phyloP scores from a whole-genome alignment of 495 filamentous ascomycete species.

The Hypoxylon perforatum region DNA sequence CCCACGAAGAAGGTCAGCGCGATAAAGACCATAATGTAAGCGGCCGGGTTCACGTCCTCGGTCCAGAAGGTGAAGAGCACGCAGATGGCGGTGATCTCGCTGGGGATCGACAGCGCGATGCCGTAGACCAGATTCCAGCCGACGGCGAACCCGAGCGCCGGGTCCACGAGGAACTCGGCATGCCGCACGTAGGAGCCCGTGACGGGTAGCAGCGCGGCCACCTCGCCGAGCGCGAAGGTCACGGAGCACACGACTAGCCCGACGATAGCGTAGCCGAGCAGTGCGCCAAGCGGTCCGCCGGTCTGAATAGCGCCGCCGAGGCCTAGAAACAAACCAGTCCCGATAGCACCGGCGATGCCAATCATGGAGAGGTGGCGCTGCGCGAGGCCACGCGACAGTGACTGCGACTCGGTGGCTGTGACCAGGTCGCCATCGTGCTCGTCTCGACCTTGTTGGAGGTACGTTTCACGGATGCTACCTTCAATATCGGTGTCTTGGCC shows the following conservation, averaged over 20 bases:
- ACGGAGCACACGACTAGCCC: conserved; percentile 62
- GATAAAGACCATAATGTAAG: conserved; percentile 68
- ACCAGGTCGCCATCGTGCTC: conserved; percentile 37
- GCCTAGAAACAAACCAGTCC: conserved; percentile 67
- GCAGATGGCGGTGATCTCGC: conserved; percentile 70
- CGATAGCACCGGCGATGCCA: conserved; percentile 57
- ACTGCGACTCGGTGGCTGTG: conserved; percentile 49
- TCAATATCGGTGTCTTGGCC: conserved; percentile 14
- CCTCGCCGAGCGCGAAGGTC: conserved; percentile 68
- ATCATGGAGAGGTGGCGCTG: conserved; percentile 63
- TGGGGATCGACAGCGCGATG: conserved; percentile 62
- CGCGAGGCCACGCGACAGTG: conserved; percentile 54
- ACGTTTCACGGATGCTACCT: conserved; percentile 3
- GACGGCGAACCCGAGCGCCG: conserved; percentile 82
- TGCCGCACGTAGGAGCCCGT: conserved; percentile 70
- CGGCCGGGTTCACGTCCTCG: conserved; percentile 59
- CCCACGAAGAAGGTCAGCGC: conserved; percentile 64
- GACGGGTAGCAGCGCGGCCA: conserved; percentile 69
- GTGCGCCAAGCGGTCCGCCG: conserved; percentile 61
- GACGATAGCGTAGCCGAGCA: conserved; percentile 65
- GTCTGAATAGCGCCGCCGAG: conserved; percentile 60
- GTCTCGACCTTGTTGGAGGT: neutral
- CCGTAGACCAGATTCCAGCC: conserved; percentile 69
- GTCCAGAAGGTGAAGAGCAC: conserved; percentile 71
- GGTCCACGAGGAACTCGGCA: conserved; percentile 78